Base-by-base conservation (phyloP, 1,284 basidiomycete genomes). In the Porogramme epimiltina region DNA sequence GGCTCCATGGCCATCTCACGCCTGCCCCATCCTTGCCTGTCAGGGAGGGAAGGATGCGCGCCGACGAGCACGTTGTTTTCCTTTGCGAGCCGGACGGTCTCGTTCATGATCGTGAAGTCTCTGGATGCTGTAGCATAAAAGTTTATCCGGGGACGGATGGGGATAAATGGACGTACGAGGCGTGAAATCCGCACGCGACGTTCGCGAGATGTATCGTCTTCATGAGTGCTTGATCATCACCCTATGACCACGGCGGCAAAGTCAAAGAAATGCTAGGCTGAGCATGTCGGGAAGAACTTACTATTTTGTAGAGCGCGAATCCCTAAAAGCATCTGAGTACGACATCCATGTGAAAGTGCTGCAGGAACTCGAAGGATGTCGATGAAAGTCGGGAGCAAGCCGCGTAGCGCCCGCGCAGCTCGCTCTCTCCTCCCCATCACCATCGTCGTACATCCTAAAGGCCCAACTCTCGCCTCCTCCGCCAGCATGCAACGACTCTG, bases 151-250 rank as follows among this genome's bases (percentile, higher is more conserved):
- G 11, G 13, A 19, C n/a, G 16, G 4, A 24, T 15, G 6, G 10
- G 28, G 18, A 42, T 6, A 3, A n/a, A 1, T n/a, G 16, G 16
- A 60, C 76, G 50, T 54, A 83, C 80, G 80, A 79, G 15, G 80
- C 82, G 58, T 86, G 84, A 51, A 84, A 84, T 3, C 84, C 82
- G 55, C 84, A 86, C 0, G 84, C 84, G 13, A 84, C 70, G 54
- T 86, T 85, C 0, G 83, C 82, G 19, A 85, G 68, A 58, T 85
- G 81, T 33, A 86, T 82, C 2, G 79, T 81, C 54, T 78, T 75
- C 79, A 85, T 84, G 42, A 86, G 73, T 5, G 72, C 70, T 50
- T 79, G 80, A 51, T 86, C 84, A 41, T 85, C 81, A 3, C 78
- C 80, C 82, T 85, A 23, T 23, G 6, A 31, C 28, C 28, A 31